These are phyloP conservation scores for peach (Prunus persica) DNA, from an alignment of 306 rosid genomes.

Conservation along the genomic window DNA sequence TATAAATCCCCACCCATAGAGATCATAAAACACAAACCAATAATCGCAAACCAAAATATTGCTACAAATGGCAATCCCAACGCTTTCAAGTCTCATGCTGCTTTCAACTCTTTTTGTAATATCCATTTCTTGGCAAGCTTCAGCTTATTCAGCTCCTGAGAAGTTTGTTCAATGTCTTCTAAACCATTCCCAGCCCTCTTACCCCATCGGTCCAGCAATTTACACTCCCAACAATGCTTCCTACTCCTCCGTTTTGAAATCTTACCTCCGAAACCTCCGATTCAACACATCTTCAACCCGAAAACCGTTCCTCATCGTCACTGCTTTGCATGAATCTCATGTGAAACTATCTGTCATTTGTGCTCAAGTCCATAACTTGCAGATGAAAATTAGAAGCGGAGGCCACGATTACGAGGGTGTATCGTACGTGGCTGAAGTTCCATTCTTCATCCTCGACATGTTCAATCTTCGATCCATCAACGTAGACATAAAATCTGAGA, in stretches of 20 bases:
- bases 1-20: neutral
- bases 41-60: neutral
- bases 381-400: constrained; percentile 67
- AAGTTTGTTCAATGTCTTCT: constrained; percentile 47
- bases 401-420: constrained; percentile 72
- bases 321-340: constrained; percentile 58
- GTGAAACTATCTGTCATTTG: constrained; percentile 47
- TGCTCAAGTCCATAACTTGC: constrained; percentile 45
- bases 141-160: constrained; percentile 22
- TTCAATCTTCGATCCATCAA: constrained; percentile 48
- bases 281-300: constrained; percentile 53
- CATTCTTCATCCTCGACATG: constrained; percentile 70
- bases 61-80: neutral
- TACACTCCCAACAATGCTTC: constrained; percentile 43
- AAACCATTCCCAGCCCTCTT: constrained; percentile 36
- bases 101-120: constrained; percentile 6
- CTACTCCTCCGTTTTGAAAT: constrained; percentile 42
- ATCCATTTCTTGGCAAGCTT: constrained; percentile 9
- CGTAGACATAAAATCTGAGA: constrained; percentile 38
- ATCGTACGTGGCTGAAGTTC: constrained; percentile 47
- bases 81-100: neutral
- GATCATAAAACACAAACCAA: constrained; percentile 5
- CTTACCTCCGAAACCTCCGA: constrained; percentile 56
- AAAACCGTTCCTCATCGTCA: constrained; percentile 57
- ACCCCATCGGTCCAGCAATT: constrained; percentile 51